Evolutionary conservation across 140 eudicot species (phyloP).

Genomic region (Cichorium intybus): DNA sequence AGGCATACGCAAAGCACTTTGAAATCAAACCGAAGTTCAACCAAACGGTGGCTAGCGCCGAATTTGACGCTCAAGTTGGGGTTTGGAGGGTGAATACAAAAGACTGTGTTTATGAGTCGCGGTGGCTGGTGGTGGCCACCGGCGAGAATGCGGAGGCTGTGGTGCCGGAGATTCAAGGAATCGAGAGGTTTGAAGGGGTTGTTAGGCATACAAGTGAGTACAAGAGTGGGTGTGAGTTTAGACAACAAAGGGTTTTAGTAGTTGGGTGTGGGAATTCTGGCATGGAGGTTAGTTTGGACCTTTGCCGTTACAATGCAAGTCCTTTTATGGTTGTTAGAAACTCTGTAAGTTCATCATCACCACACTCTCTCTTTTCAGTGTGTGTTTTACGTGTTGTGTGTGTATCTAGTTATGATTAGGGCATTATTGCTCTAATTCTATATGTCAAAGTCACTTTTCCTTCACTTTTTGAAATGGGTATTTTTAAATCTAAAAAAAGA

Average conservation of each 20-base stretch:
- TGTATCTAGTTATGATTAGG: constrained; percentile 27
- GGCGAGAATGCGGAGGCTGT: constrained; percentile 96
- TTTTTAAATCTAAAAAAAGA: background rate
- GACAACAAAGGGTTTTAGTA: constrained; percentile 58
- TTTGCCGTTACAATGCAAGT: constrained; percentile 64
- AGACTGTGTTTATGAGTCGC: constrained; percentile 50
- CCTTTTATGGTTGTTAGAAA: constrained; percentile 92
- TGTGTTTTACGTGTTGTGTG: constrained; percentile 22
- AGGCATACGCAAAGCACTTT: constrained; percentile 63
- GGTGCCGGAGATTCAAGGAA: constrained; percentile 80
- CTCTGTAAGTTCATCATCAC: constrained; percentile 70
- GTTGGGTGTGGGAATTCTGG: constrained; percentile 99
- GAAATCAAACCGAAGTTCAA: constrained; percentile 55
- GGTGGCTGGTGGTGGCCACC: constrained; percentile 88
- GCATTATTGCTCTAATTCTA: constrained; percentile 24
- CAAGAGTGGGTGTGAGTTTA: constrained; percentile 57
- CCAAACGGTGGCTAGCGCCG: constrained; percentile 48
- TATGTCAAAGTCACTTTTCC: constrained; percentile 29
- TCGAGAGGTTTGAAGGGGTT: constrained; percentile 63
- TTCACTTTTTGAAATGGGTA: constrained; percentile 26
- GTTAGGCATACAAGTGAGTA: constrained; percentile 77
- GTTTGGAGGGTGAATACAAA: constrained; percentile 64
- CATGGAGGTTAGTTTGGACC: constrained; percentile 97
- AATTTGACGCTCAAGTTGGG: constrained; percentile 33
- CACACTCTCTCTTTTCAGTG: constrained; percentile 21